phyloP scores from a whole-genome alignment of 179 eudicot genomes.

The Amaranthus tricolor region DNA sequence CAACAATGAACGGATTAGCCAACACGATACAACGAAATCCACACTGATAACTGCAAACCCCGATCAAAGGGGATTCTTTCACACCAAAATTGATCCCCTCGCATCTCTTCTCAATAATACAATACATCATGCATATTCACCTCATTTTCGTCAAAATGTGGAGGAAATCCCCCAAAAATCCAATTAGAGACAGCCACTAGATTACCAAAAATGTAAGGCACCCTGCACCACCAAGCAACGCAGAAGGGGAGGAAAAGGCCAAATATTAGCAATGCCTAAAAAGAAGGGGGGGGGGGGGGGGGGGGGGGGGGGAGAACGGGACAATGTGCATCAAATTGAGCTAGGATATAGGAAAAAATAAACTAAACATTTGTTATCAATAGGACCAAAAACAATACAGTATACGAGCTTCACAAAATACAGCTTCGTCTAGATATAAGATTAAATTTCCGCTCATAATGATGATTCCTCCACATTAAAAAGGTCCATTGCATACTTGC shows the following conservation, averaged over 20 bases:
- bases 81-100: constrained; percentile 30
- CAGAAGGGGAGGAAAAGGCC: neutral
- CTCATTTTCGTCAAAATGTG: neutral
- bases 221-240: constrained; percentile 1
- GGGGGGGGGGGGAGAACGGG: neutral
- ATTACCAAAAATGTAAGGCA: constrained; percentile 8
- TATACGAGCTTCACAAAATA: neutral
- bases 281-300: neutral
- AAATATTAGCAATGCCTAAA: neutral
- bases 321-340: neutral
- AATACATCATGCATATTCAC: constrained; percentile 14
- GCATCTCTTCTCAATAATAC: constrained; percentile 15
- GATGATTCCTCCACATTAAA: too few relatives aligned
- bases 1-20: constrained; percentile 13
- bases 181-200: constrained; percentile 11
- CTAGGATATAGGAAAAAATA: neutral
- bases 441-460: too few relatives aligned
- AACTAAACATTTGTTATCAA: neutral
- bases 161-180: constrained; percentile 8
- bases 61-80: constrained; percentile 22
- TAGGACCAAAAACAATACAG: neutral
- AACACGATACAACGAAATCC: constrained; percentile 13
- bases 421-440: neutral
- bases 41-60: constrained; percentile 2
- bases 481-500: too few relatives aligned